Evolutionary conservation across 2,329 filamentous ascomycete genomes (phyloP), one percentile per base, ranked within the genome.

Genomic region (Alternaria longipes): DNA sequence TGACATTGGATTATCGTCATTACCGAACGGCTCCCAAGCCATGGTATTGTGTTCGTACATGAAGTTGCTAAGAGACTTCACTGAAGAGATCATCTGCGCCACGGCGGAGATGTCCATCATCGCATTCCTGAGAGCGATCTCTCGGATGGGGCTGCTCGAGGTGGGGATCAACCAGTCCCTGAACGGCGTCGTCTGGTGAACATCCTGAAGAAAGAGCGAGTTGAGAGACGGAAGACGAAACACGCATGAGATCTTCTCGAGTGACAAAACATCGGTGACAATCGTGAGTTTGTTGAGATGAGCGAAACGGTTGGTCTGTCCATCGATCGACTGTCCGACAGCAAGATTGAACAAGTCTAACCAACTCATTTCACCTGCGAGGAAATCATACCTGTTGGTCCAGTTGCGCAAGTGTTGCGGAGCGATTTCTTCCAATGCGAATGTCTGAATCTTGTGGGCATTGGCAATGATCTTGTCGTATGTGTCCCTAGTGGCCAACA

Each of bases 71-170:
- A 64, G 44, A 24, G 58, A 41, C n/a, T 57, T 62, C 8, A 61
- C 44, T 3, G 62, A 50, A 18, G 30, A 38, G 3, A 66, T 5
- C 8, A 64, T 45, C 26, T 62, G 38, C 3, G 45, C 32, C 5
- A 64, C 5, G 4, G 54, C 62, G 5, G 42, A 14, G 20, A 59
- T 56, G 8, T 59, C 54, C 5, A 65, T 40, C 34, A 63, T 63
- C 8, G 24, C 38, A 2, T 22, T 2, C 2, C 11, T 9, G 1
- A 65, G 18, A 11, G 3, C 0, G 4, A 67, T 34, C 8, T 30
- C 3, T 18, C 50, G 20, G 7, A 67, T 46, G 3, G 41, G 24
- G 44, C 49, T 62, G 18, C 46, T 58, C 12, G 49, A 56, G 18
- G 46, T 16, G 16, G 55, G 47, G 16, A 60, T 45, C 3, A 24